A percentile compares a stretch with the other conserved stretches of the same genome.
Conservation (phyloP, 2,329 filamentous ascomycete genomes). For the Neoscytalidium dimidiatum region DNA sequence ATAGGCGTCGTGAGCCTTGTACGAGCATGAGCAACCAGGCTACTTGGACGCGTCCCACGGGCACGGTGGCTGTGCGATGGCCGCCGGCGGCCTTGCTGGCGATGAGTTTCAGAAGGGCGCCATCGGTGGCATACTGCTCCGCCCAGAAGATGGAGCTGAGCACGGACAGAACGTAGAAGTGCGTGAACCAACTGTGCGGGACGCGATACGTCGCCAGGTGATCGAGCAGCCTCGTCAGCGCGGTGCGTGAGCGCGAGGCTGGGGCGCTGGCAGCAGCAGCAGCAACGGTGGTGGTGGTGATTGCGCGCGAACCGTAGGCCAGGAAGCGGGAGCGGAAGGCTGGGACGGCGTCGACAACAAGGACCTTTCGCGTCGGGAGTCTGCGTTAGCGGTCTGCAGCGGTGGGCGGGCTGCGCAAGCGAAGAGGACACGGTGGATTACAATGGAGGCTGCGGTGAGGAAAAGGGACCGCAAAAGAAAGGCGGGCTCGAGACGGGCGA, state of each 20-base stretch:
- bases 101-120: constrained; percentile 38
- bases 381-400: constrained; percentile 19
- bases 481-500: constrained; percentile 23
- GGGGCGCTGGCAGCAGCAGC: too few relatives aligned
- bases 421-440: constrained; percentile 35
- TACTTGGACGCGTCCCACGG: constrained; percentile 65
- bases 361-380: constrained; percentile 42
- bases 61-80: constrained; percentile 36
- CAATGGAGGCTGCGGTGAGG: constrained; percentile 40
- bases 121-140: constrained; percentile 60
- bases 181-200: constrained; percentile 85
- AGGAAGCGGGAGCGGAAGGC: constrained; percentile 58
- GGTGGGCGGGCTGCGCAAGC: constrained; percentile 15
- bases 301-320: constrained; percentile 59
- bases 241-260: constrained; percentile 14
- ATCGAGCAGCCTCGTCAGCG: constrained; percentile 46
- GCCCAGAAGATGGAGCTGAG: constrained; percentile 74
- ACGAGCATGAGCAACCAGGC: constrained; percentile 73
- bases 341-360: constrained; percentile 54
- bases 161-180: constrained; percentile 80
- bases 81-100: constrained; percentile 53
- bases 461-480: constrained; percentile 38
- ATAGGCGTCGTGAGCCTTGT: constrained; percentile 74
- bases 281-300: constrained; percentile 8
- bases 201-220: constrained; percentile 60